Percentiles rank a stretch among this genome's conserved stretches.
Evolutionary conservation across 768 basidiomycete species (phyloP).

Genomic region (Tulasnella sp.): DNA sequence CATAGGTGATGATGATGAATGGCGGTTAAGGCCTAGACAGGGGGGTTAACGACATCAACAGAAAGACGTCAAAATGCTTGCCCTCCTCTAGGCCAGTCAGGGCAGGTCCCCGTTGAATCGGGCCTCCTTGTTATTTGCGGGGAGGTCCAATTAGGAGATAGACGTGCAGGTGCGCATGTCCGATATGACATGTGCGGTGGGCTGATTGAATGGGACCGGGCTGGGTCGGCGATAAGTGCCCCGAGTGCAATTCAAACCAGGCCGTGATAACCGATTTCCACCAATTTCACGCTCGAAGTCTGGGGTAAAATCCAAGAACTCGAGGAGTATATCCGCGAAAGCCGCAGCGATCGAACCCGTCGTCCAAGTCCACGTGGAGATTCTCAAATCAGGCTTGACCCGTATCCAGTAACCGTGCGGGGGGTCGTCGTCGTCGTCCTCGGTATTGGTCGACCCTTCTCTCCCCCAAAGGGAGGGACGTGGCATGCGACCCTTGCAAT

Average conservation of each 20-base stretch:
- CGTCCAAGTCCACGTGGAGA: neutral
- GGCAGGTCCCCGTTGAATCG: neutral
- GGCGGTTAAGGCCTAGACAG: neutral
- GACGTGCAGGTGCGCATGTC: constrained; percentile 6
- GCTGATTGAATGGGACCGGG: neutral
- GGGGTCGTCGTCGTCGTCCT: neutral
- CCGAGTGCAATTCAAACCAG: neutral
- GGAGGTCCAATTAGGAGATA: neutral
- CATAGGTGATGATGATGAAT: neutral
- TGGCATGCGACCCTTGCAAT: neutral
- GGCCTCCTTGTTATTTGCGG: neutral
- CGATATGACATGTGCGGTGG: neutral
- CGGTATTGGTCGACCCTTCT: neutral
- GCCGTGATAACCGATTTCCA: neutral
- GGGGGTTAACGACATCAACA: neutral
- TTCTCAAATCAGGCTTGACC: neutral
- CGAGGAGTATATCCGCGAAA: neutral
- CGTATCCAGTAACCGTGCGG: constrained; percentile 5
- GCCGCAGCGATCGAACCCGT: neutral
- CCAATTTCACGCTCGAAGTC: neutral
- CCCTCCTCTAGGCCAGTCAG: neutral
- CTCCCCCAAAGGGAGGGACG: neutral
- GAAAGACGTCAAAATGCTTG: constrained; percentile 5
- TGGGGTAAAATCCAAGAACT: neutral
- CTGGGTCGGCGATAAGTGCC: neutral